Evolutionary conservation across 164 flowering plant genomes (phyloP).

Genomic region (Taxillus chinensis): DNA sequence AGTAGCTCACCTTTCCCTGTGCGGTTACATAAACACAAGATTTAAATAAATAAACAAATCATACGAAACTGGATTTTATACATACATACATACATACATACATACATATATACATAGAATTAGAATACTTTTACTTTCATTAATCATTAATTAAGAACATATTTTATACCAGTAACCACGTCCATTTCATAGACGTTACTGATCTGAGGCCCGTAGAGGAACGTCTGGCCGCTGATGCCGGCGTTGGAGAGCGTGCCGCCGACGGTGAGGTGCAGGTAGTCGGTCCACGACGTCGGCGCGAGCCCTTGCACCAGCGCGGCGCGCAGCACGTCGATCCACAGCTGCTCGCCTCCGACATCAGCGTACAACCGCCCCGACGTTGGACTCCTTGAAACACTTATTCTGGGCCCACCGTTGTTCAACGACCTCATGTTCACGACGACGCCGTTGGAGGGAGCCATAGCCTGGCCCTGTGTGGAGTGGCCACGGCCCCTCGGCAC

Average conservation of each 20-base stretch:
- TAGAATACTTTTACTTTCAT: too few relatives aligned
- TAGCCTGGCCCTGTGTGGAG: constrained; percentile 68
- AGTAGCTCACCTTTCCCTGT: constrained; percentile 69
- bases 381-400: constrained; percentile 22
- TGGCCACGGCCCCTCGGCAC: constrained; percentile 76
- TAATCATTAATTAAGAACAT: too few relatives aligned
- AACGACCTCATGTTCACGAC: constrained; percentile 68
- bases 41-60: neutral
- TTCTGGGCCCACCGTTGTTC: constrained; percentile 10
- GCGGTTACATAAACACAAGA: neutral
- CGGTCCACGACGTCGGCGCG: constrained; percentile 83
- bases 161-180: constrained; percentile 54
- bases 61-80: neutral
- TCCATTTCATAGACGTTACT: constrained; percentile 74
- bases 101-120: too few relatives aligned
- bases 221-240: constrained; percentile 80
- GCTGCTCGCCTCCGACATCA: constrained; percentile 68
- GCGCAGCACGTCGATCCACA: constrained; percentile 69
- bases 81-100: too few relatives aligned
- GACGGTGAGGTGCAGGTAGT: constrained; percentile 71
- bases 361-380: constrained; percentile 19
- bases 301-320: constrained; percentile 50
- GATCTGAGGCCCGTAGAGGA: constrained; percentile 80
- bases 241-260: constrained; percentile 94
- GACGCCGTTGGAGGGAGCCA: constrained; percentile 47